These are phyloP conservation scores for Liriodendron chinense DNA, from an alignment of 164 flowering plant species.

Conservation along the genomic window DNA sequence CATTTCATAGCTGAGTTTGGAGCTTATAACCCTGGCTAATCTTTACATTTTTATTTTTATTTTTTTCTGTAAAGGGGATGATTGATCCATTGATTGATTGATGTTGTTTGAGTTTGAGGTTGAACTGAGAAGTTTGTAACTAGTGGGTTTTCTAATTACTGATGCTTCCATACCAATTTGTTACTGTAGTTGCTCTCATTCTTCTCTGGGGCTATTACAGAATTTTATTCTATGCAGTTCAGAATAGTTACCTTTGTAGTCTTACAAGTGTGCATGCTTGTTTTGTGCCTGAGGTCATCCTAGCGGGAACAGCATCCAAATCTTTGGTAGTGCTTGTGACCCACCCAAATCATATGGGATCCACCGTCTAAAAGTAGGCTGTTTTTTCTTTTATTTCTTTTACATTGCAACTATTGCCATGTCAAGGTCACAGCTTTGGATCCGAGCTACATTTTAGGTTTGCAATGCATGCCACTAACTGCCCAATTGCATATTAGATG, in stretches of 20 bases:
- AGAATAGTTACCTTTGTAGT: background rate
- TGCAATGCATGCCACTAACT: too few relatives aligned
- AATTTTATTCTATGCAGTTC: background rate
- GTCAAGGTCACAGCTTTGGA: too few relatives aligned
- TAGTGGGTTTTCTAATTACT: background rate
- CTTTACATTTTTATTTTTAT: constrained; percentile 22
- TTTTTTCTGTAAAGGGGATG: constrained; percentile 54
- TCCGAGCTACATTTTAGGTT: too few relatives aligned
- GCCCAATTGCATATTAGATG: too few relatives aligned
- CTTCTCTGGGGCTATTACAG: background rate
- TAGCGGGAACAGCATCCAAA: background rate
- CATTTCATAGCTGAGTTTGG: constrained; percentile 22
- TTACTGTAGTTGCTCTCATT: background rate
- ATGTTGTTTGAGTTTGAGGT: background rate
- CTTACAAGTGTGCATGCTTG: background rate
- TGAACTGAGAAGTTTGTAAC: background rate
- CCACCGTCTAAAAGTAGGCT: too few relatives aligned
- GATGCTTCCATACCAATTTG: background rate
- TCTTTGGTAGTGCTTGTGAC: background rate
- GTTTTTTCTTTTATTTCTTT: too few relatives aligned
- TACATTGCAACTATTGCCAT: too few relatives aligned
- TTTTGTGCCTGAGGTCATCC: background rate
- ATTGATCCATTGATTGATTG: constrained; percentile 63
- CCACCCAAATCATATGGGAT: too few relatives aligned
- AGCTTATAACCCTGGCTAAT: constrained; percentile 42